Base-by-base conservation (phyloP, 2,329 filamentous ascomycete genomes). In the Talaromyces sp. region DNA sequence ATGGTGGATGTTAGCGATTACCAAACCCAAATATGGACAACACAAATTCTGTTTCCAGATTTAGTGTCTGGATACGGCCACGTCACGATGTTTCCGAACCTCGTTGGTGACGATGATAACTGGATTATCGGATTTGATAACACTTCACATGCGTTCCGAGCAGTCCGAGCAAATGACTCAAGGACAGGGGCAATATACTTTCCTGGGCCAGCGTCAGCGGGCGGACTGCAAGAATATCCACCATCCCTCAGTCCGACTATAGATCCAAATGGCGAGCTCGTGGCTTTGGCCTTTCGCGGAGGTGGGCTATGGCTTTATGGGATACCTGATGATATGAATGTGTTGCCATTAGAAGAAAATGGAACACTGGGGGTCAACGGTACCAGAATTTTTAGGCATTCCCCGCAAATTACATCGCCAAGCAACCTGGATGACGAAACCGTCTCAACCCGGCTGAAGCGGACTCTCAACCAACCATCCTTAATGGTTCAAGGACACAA, bases 21-120 rank as follows among this genome's bases (percentile, higher is more conserved):
- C 64, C 83, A 92, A 64, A 89, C 88, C 71, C 85, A 88, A 28
- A 83, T 94, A 70, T 95, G 91, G 91, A 94, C 91, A 6, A 92
- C 90, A 0, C 92, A 92, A 36, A 93, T 95, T 53, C 78, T 95
- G 3, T 94, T 94, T 61, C 90, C 91, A 3, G 91, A 92, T 67
- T 88, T 87, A n/a, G 91, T 88, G 66, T 85, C 87, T 56, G 88
- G 91, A 66, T 92, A 89, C 70, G 92, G 89, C 67, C 89, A 93
- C 74, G 89, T 89, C 23, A 87, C 89, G 1, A 74, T 94, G 53
- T 78, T 94, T 16, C 76, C 79, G 23, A 72, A 73, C 36, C 76
- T 77, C 60, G 73, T 74, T n/a, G 79, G 80, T 62, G 72, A 73
- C 42, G 90, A 92, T 72, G 86, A 89, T 30, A 84, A 81, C 63